phyloP scores from a whole-genome alignment of 2,329 filamentous ascomycete genomes.

The Pseudogymnoascus sp. region DNA sequence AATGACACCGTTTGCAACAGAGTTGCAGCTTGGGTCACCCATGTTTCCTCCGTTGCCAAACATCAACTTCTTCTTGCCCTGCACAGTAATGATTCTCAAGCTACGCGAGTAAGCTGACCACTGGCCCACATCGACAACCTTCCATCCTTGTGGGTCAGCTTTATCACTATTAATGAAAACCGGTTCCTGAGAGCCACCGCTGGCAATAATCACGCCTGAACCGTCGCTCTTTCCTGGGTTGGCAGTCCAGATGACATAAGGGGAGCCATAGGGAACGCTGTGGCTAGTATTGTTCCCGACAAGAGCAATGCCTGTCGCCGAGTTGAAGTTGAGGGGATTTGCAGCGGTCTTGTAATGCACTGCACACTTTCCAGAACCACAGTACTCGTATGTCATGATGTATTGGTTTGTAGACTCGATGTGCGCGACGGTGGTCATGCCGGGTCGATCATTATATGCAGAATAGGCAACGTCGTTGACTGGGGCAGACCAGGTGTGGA shows the following conservation, averaged over 20 bases:
- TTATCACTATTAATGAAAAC: slow-evolving; percentile 15
- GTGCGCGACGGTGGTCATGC: slow-evolving; percentile 55
- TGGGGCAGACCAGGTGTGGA: slow-evolving; percentile 50
- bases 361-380: background rate
- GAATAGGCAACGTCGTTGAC: slow-evolving; percentile 56
- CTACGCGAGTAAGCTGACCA: slow-evolving; percentile 15
- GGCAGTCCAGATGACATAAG: slow-evolving; percentile 18
- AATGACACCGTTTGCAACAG: slow-evolving; percentile 11
- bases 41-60: slow-evolving; percentile 14
- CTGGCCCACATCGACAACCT: slow-evolving; percentile 8
- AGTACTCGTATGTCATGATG: slow-evolving; percentile 53
- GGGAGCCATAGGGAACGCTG: slow-evolving; percentile 1
- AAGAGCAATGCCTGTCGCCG: background rate
- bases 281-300: background rate
- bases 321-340: background rate
- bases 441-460: slow-evolving; percentile 54
- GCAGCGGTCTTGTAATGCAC: background rate
- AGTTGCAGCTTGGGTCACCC: background rate
- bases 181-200: background rate
- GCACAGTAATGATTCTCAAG: background rate
- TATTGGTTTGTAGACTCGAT: slow-evolving; percentile 48
- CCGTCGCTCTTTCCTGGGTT: background rate
- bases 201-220: slow-evolving; percentile 5
- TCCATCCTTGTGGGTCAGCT: slow-evolving; percentile 13
- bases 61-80: slow-evolving; percentile 11